Conservation (phyloP, 2,329 filamentous ascomycete genomes). For the Aureobasidium sp. region DNA sequence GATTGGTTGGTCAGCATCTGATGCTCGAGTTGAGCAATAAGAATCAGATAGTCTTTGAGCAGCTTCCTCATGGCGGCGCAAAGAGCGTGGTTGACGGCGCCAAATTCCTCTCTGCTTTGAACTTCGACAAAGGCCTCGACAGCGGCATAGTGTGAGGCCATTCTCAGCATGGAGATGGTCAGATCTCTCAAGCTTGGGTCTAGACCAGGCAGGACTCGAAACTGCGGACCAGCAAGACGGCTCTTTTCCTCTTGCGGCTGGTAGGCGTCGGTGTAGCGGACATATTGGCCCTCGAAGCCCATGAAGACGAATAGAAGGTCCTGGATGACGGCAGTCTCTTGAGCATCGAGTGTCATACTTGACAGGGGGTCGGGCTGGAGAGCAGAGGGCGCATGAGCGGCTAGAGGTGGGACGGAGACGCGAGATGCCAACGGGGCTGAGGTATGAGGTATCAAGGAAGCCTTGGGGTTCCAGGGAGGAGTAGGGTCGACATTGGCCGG, state of each 20-base stretch:
- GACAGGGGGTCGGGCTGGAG: conserved; percentile 61
- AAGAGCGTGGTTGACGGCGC: conserved; percentile 87
- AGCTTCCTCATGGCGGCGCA: conserved; percentile 91
- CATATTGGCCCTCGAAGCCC: conserved; percentile 97
- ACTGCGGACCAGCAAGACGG: conserved; percentile 71
- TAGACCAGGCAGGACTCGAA: conserved; percentile 70
- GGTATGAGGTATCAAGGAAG: conserved; percentile 60
- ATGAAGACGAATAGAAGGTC: conserved; percentile 93
- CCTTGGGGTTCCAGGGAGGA: conserved; percentile 67
- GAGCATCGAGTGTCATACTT: conserved; percentile 66
- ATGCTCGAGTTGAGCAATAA: conserved; percentile 88
- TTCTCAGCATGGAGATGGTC: conserved; percentile 79
- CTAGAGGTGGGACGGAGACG: conserved; percentile 52
- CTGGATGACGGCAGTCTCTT: conserved; percentile 81
- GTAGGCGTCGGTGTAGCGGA: conserved; percentile 76
- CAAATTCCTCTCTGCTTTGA: conserved; percentile 86
- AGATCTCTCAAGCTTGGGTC: conserved; percentile 88
- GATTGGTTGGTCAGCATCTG: conserved; percentile 81
- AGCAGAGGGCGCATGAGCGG: conserved; percentile 58
- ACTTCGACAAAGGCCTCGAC: conserved; percentile 91
- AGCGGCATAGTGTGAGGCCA: conserved; percentile 87
- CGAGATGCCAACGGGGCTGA: conserved; percentile 64
- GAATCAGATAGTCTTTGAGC: conserved; percentile 84
- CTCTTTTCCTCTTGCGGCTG: conserved; percentile 80
- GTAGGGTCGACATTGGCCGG: background rate